These are phyloP conservation scores for Apophysomyces sp. DNA, from an alignment of 371 early-diverging fungal species.

Conservation along the genomic window DNA sequence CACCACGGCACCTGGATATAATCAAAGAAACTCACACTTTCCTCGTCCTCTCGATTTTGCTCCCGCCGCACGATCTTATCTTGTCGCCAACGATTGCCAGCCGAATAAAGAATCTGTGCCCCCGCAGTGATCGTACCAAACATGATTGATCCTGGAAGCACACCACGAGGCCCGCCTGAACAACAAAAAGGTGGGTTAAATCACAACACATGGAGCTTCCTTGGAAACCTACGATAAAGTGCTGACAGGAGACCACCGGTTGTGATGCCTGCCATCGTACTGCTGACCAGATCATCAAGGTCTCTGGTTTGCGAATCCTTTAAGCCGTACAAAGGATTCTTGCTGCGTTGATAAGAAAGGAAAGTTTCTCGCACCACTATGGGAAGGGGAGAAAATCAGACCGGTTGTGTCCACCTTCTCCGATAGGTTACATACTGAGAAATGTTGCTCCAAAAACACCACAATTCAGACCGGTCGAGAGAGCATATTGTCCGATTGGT, in stretches of 20 bases:
- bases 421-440: conserved; percentile 28
- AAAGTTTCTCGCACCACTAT: conserved; percentile 53
- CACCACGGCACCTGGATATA: conserved; percentile 43
- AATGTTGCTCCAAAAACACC: conserved; percentile 49
- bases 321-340: conserved; percentile 56
- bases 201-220: background rate
- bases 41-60: background rate
- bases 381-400: background rate
- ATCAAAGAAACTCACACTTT: conserved; percentile 23
- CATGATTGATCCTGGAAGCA: conserved; percentile 52
- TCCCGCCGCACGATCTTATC: conserved; percentile 19
- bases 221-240: conserved; percentile 36
- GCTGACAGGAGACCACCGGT: conserved; percentile 59
- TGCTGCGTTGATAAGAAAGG: conserved; percentile 49
- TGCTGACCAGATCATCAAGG: conserved; percentile 55
- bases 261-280: conserved; percentile 57
- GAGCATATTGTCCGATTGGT: conserved; percentile 34
- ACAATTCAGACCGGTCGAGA: conserved; percentile 40
- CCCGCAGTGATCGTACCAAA: conserved; percentile 45
- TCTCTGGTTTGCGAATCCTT: conserved; percentile 60
- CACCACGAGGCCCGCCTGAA: conserved; percentile 51
- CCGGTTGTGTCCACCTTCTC: background rate
- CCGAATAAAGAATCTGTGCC: conserved; percentile 23
- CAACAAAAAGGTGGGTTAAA: background rate
- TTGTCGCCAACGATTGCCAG: conserved; percentile 45